phyloP scores from a whole-genome alignment of 2,329 filamentous ascomycete genomes.

The Exophiala spinifera region DNA sequence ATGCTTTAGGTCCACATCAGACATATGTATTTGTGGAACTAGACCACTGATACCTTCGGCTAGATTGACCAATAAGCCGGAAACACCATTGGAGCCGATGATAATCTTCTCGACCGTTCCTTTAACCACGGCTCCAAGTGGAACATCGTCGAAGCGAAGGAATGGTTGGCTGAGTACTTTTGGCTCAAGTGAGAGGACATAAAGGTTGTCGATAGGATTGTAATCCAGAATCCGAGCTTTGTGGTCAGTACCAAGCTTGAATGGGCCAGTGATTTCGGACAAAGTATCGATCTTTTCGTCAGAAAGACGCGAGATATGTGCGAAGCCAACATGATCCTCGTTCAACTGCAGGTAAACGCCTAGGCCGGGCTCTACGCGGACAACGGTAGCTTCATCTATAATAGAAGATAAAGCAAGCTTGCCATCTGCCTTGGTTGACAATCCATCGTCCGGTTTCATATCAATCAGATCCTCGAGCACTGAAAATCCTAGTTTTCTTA shows the following conservation, averaged over 20 bases:
- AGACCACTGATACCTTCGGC: slow-evolving; percentile 86
- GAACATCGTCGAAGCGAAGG: slow-evolving; percentile 86
- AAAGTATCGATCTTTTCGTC: slow-evolving; percentile 86
- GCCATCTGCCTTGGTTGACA: slow-evolving; percentile 45
- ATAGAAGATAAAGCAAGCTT: slow-evolving; percentile 65
- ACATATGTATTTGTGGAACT: slow-evolving; percentile 81
- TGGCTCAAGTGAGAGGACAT: slow-evolving; percentile 78
- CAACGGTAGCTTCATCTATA: slow-evolving; percentile 73
- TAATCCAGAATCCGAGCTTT: slow-evolving; percentile 80
- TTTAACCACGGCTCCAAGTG: slow-evolving; percentile 74
- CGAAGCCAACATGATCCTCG: slow-evolving; percentile 71
- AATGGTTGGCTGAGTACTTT: slow-evolving; percentile 82
- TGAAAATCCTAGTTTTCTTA: slow-evolving; percentile 82
- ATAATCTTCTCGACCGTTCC: slow-evolving; percentile 83
- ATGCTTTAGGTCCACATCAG: slow-evolving; percentile 82
- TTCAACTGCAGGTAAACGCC: slow-evolving; percentile 78
- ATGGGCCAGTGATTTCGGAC: slow-evolving; percentile 72
- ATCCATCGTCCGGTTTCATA: slow-evolving; percentile 45
- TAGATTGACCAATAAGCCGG: slow-evolving; percentile 76
- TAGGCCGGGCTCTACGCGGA: slow-evolving; percentile 73
- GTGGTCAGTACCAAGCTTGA: slow-evolving; percentile 74
- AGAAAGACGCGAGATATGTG: slow-evolving; percentile 88
- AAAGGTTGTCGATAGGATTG: slow-evolving; percentile 81
- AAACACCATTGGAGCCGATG: slow-evolving; percentile 72
- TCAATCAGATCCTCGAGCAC: slow-evolving; percentile 78